Percentiles rank a stretch among this genome's conserved stretches.
Conservation (phyloP, 441 rosid genomes). For the Pelargonium cotyledonis region DNA sequence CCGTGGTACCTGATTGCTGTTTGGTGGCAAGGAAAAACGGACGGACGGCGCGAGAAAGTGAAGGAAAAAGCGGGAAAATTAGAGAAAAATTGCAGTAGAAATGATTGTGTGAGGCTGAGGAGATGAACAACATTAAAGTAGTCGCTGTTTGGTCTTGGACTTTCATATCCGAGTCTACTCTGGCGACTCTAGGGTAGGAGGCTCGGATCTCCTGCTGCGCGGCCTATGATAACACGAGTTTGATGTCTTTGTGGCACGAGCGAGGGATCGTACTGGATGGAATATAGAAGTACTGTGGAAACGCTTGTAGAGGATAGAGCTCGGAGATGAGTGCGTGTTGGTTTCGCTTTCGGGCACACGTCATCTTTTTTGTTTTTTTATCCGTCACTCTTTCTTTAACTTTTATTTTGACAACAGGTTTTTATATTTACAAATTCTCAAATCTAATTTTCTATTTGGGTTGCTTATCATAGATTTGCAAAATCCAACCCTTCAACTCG, state of each 20-base stretch:
- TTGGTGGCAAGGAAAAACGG: not conserved
- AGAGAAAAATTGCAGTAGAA: slow-evolving; percentile 8
- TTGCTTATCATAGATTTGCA: too few relatives aligned
- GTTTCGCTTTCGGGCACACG: too few relatives aligned
- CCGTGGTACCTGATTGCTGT: not conserved
- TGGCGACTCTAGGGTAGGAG: slow-evolving; percentile 25
- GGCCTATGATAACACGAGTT: not conserved
- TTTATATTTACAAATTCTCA: too few relatives aligned
- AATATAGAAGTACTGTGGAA: too few relatives aligned
- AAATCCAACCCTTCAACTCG: too few relatives aligned
- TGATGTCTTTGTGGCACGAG: not conserved
- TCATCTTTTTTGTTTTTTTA: too few relatives aligned
- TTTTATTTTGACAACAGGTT: too few relatives aligned
- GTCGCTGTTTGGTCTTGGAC: slow-evolving; percentile 4
- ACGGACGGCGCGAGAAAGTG: not conserved
- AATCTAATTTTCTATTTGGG: too few relatives aligned
- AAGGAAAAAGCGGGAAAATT: slow-evolving; percentile 10
- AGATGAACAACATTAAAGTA: not conserved
- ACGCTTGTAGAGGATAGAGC: too few relatives aligned
- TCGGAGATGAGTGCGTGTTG: too few relatives aligned
- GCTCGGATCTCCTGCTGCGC: slow-evolving; percentile 18
- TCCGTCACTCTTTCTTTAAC: too few relatives aligned
- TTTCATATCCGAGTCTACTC: slow-evolving; percentile 20
- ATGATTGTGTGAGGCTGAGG: not conserved
- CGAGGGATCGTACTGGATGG: too few relatives aligned